Conservation (phyloP, 495 filamentous ascomycete species). For the Terfezia boudieri region DNA sequence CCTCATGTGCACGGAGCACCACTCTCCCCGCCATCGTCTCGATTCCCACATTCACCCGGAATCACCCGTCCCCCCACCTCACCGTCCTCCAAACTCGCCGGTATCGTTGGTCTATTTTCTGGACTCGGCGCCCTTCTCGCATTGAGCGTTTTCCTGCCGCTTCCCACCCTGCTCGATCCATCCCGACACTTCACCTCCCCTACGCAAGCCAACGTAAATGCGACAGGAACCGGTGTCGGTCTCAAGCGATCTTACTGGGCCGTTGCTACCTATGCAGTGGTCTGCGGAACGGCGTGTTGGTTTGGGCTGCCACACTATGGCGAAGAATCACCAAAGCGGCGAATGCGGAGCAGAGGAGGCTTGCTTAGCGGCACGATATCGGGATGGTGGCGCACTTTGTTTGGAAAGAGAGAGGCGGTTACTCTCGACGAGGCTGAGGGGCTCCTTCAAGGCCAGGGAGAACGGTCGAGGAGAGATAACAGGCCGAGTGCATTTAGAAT, state of each 20-base stretch:
- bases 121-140: constrained; percentile 80
- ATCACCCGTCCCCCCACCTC: constrained; percentile 2
- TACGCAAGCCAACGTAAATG: constrained; percentile 19
- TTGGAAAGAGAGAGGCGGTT: background rate
- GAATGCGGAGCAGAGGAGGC: background rate
- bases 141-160: constrained; percentile 55
- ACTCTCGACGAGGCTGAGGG: background rate
- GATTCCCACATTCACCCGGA: too few relatives aligned
- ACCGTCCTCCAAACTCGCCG: constrained; percentile 41
- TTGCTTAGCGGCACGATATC: background rate
- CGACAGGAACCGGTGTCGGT: constrained; percentile 33
- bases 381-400: background rate
- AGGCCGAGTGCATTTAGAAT: background rate
- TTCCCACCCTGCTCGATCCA: constrained; percentile 46
- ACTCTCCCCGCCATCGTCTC: too few relatives aligned
- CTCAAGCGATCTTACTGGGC: constrained; percentile 67
- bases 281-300: constrained; percentile 51
- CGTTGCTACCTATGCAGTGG: constrained; percentile 46
- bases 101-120: constrained; percentile 77
- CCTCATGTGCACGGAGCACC: constrained; percentile 2
- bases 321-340: background rate
- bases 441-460: background rate
- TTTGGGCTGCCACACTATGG: constrained; percentile 38
- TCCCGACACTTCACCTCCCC: constrained; percentile 25
- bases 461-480: background rate